Conservation (phyloP, 768 basidiomycete genomes). For the Psilocybe subaeruginosa region DNA sequence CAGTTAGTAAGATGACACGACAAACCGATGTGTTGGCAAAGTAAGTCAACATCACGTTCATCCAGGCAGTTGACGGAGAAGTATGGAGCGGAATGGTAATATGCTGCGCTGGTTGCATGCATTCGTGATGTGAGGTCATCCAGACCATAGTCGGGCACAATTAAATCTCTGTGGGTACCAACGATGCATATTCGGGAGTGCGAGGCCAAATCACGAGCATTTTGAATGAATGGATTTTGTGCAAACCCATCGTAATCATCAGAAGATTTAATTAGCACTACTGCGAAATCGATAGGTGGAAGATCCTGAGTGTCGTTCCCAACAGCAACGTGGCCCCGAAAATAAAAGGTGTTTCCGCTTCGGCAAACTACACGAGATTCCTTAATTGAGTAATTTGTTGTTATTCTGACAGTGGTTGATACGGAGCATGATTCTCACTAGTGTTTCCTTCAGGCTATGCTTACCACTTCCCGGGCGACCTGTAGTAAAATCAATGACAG, state of each 20-base stretch:
- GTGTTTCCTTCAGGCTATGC: neutral
- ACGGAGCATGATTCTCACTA: neutral
- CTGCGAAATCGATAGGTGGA: neutral
- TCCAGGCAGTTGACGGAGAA: neutral
- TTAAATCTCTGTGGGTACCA: neutral
- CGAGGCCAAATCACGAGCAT: neutral
- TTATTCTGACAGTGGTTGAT: neutral
- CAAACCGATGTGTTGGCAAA: constrained; percentile 5
- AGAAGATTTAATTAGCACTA: neutral
- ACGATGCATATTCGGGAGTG: neutral
- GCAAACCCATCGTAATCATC: neutral
- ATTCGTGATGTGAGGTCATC: neutral
- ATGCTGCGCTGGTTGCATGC: neutral
- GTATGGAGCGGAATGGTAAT: neutral
- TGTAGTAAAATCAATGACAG: neutral
- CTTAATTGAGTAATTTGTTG: neutral
- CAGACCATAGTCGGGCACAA: neutral
- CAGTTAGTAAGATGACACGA: neutral
- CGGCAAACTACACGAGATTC: neutral
- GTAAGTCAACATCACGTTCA: neutral
- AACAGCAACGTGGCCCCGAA: neutral
- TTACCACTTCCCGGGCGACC: neutral
- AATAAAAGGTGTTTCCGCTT: neutral
- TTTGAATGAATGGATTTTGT: too few species aligned
- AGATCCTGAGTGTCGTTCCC: neutral